Evolutionary conservation across 2,329 filamentous ascomycete genomes (phyloP), one percentile per base, ranked within the genome.

Genomic region (Lasiodiplodia theobromae): DNA sequence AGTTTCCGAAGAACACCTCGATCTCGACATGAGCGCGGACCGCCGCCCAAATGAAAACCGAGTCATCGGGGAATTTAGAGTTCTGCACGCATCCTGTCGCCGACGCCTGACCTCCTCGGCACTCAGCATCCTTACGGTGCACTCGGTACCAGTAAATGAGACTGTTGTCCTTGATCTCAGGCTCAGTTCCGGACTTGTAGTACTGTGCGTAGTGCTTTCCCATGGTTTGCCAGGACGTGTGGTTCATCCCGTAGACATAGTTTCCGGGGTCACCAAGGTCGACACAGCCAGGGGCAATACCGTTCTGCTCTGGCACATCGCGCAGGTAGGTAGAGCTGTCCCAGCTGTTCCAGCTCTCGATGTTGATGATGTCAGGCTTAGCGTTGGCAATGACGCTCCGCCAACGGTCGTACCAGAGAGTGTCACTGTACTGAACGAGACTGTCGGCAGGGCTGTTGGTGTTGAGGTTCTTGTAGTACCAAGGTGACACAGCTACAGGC

Each of bases 261-360:
- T 71, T 72, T 52, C 73, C 73, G 74, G 78, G 77, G 66, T 74
- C 71, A 63, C 73, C 74, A 23, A 71, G 63, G 6, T 63, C 28
- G 25, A 70, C 54, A 8, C 53, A 69, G 11, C 66, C 69, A 11
- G 69, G 58, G 3, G 66, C 60, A 31, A 76, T 73, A 69, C 78
- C 74, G 51, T 71, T 75, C 21, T 74, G 73, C 21, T 72, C 71
- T 8, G 77, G 78, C 4, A 80, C 72, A 71, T 80, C 76, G 69
- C 77, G 77, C 21, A 80, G 73, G 74, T 80, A 80, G 73, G 79
- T 77, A 6, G 78, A 80, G 68, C 79, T 77, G 73, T 74, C 74
- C 70, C 75, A 80, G 72, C 80, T 77, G 72, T 80, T 80, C 78
- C 78, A 80, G 23, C 77, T 78, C 16, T 80, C 72, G 56, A 80